Evolutionary conservation across 2,329 filamentous ascomycete genomes (phyloP), one percentile per base, ranked within the genome.

Genomic region (Magnaporthiopsis incrustans): DNA sequence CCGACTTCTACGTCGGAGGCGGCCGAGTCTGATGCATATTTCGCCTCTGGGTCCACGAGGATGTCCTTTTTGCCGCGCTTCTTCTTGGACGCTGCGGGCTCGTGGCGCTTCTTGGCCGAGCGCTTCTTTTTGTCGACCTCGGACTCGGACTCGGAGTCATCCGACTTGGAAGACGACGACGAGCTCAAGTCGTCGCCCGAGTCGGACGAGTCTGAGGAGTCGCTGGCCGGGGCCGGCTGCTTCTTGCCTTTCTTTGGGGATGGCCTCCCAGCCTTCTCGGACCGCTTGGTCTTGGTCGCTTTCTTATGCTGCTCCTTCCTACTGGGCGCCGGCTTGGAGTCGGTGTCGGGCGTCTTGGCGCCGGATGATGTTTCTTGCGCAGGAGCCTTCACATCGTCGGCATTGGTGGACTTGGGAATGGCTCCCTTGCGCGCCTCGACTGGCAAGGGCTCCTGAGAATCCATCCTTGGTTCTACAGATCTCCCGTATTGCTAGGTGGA

Each of bases 11-110:
- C 67, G 18, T 67, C 66, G 26, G 65, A 63, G 6, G 71, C 70
- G 3, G 67, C 70, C 11, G 27, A 63, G 14, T 44, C 60, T 4
- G 53, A 59, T 5, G 66, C 65, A 22, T 65, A 64, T 4, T 66
- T 66, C 0, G 70, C 69, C 33, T 69, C 71, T 2, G 70, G 69
- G 14, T 69, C 69, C 0, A 71, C 69, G 60, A n/a, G 22, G 44
- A 25, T 7, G 44, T 25, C 44, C 25, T 67, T 66, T 26, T 62
- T 58, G 26, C 57, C 56, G 32, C 61, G 32, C 58, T 71, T 72
- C 63, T 71, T 73, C 66, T 72, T 75, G 38, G 66, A 27, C 60
- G 72, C 74, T 14, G 69, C 69, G 7, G 64, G n/a, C 22, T 71
- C 70, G 30, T 69, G 69, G 2, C 71, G 73, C 63, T 73, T 75